Conservation (phyloP, 2,329 filamentous ascomycete genomes). For the Cercospora citrullina region DNA sequence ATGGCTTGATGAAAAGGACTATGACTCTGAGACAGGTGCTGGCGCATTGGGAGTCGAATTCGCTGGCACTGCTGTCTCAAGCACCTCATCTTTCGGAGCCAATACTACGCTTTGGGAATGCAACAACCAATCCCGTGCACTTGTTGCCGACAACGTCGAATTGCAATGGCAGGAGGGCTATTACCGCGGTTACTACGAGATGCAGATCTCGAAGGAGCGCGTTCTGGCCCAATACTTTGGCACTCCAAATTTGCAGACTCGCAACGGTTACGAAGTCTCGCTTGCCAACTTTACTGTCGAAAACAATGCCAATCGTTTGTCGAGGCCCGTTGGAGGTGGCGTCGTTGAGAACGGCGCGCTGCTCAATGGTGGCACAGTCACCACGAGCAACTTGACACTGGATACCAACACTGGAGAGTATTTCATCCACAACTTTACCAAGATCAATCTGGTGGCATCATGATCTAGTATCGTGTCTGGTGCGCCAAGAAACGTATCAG, state of each 20-base stretch:
- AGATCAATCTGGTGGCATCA: conserved; percentile 2
- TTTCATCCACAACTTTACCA: conserved; percentile 19
- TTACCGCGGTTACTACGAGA: conserved; percentile 69
- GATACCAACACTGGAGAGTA: conserved; percentile 30
- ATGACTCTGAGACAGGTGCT: conserved; percentile 42
- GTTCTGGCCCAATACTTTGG: conserved; percentile 65
- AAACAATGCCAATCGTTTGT: conserved; percentile 59
- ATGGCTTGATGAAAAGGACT: conserved; percentile 44
- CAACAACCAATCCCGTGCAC: conserved; percentile 47
- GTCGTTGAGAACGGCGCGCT: conserved; percentile 57
- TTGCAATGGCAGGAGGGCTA: conserved; percentile 71
- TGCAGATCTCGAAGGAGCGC: conserved; percentile 56
- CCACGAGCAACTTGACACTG: conserved; percentile 30
- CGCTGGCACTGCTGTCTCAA: conserved; percentile 65
- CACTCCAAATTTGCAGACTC: conserved; percentile 56
- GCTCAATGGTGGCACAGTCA: conserved; percentile 43
- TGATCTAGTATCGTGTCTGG: background rate
- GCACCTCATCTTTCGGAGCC: conserved; percentile 54
- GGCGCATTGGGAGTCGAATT: conserved; percentile 49
- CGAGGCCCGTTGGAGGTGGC: conserved; percentile 50
- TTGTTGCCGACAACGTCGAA: conserved; percentile 56
- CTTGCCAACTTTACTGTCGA: conserved; percentile 68
- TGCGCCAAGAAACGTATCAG: background rate
- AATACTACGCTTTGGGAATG: conserved; percentile 55
- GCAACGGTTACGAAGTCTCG: conserved; percentile 63